Evolutionary conservation across 176 grass and related monocot genomes (phyloP).

Genomic region (Oryza coarctata): DNA sequence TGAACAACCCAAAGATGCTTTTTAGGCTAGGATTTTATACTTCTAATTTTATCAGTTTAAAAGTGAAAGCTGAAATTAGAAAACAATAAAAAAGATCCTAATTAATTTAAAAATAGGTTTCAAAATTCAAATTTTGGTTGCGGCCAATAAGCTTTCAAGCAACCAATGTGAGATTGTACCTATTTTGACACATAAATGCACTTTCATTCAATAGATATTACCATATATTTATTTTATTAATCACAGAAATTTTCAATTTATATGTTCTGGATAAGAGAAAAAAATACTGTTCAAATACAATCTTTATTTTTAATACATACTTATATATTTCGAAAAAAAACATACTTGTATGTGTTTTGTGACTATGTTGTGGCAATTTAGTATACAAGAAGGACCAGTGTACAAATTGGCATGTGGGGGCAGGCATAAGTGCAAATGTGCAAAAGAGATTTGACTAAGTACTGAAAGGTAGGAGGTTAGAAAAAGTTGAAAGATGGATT

Average conservation of each 20-base stretch:
- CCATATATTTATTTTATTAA: neutral
- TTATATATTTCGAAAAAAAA: no score
- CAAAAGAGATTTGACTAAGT: conserved; percentile 7
- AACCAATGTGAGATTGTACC: neutral
- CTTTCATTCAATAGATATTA: neutral
- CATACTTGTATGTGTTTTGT: neutral
- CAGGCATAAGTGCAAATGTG: neutral
- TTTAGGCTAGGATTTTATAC: no score
- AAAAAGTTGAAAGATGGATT: conserved; percentile 9
- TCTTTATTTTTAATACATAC: neutral
- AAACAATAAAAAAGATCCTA: neutral
- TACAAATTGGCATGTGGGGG: neutral
- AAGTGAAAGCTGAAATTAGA: neutral
- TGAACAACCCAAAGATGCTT: no score
- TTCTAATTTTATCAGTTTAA: neutral
- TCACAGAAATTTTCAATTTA: neutral
- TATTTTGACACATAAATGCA: neutral
- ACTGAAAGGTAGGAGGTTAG: neutral
- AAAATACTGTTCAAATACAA: neutral
- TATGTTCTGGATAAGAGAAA: neutral
- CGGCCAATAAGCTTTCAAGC: neutral
- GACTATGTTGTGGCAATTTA: neutral
- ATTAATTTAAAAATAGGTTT: neutral
- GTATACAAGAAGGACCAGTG: neutral
- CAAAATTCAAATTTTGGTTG: neutral